phyloP scores from a whole-genome alignment of 306 rosid genomes.

The Gastrolobium bilobum region DNA sequence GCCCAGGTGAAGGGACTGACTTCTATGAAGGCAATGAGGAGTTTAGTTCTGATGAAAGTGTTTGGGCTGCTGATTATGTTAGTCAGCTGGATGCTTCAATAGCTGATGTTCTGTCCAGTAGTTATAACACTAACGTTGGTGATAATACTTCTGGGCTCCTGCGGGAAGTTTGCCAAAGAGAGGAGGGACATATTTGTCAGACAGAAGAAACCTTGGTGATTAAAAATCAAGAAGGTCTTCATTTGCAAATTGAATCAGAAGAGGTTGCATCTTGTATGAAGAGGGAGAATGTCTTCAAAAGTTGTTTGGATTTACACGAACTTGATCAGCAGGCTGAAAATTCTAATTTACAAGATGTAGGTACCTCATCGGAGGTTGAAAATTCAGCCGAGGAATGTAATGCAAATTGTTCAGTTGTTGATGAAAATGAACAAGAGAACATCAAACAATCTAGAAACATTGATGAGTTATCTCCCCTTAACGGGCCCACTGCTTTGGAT shows the following conservation, averaged over 20 bases:
- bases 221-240: conserved; percentile 50
- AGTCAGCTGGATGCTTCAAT: conserved; percentile 61
- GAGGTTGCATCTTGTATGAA: conserved; percentile 45
- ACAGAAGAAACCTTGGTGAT: conserved; percentile 49
- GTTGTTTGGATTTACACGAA: conserved; percentile 71
- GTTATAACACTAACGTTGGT: conserved; percentile 28
- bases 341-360: conserved; percentile 44
- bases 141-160: conserved; percentile 40
- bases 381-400: conserved; percentile 48
- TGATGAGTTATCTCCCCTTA: conserved; percentile 49
- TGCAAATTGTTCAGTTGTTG: conserved; percentile 43
- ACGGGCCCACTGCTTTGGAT: conserved; percentile 48
- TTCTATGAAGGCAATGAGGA: conserved; percentile 74
- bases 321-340: conserved; percentile 49
- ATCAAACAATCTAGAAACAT: conserved; percentile 40
- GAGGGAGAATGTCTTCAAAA: conserved; percentile 60
- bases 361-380: conserved; percentile 48
- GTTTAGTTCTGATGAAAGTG: conserved; percentile 65
- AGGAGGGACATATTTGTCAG: conserved; percentile 53
- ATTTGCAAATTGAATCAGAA: conserved; percentile 53
- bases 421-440: conserved; percentile 50
- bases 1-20: conserved; percentile 83
- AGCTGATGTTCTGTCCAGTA: conserved; percentile 44
- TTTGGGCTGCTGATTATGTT: conserved; percentile 63
- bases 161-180: conserved; percentile 60